A percentile compares a stretch with the other conserved stretches of the same genome.
Conservation (phyloP, 2,329 filamentous ascomycete genomes). For the Bipolaris sorokiniana region DNA sequence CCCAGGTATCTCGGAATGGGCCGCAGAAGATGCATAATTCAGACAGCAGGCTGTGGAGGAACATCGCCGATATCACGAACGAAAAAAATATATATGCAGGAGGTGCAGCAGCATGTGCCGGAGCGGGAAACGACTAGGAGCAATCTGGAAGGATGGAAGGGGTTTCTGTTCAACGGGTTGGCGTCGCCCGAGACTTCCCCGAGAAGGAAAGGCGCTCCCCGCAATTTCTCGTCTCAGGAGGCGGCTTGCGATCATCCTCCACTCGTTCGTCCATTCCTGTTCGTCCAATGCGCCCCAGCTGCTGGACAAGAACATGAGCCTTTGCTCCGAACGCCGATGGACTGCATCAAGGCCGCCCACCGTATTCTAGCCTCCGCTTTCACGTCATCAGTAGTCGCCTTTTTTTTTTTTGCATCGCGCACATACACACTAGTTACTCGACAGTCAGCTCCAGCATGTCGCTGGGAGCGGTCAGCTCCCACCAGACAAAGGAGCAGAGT, state of each 20-base stretch:
- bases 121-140: not conserved
- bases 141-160: slow-evolving; percentile 18
- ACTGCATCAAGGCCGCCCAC: slow-evolving; percentile 1
- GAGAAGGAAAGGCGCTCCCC: slow-evolving; percentile 25
- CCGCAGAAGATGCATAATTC: too few species aligned
- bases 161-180: slow-evolving; percentile 12
- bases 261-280: slow-evolving; percentile 7
- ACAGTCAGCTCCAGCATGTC: not conserved
- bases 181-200: slow-evolving; percentile 27
- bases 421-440: not conserved
- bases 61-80: slow-evolving; percentile 2
- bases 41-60: slow-evolving; percentile 5
- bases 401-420: not conserved
- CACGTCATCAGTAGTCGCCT: slow-evolving; percentile 2
- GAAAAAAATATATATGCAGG: slow-evolving; percentile 3
- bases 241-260: slow-evolving; percentile 13
- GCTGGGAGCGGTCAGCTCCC: slow-evolving; percentile 20
- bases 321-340: slow-evolving; percentile 24
- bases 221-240: slow-evolving; percentile 12
- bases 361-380: not conserved
- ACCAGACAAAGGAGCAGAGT: not conserved
- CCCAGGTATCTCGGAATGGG: too few species aligned
- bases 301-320: slow-evolving; percentile 9
- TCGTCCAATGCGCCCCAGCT: not conserved
- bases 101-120: slow-evolving; percentile 12